Evolutionary conservation across 495 filamentous ascomycete species (phyloP).

Genomic region (Aspergillus campestris): DNA sequence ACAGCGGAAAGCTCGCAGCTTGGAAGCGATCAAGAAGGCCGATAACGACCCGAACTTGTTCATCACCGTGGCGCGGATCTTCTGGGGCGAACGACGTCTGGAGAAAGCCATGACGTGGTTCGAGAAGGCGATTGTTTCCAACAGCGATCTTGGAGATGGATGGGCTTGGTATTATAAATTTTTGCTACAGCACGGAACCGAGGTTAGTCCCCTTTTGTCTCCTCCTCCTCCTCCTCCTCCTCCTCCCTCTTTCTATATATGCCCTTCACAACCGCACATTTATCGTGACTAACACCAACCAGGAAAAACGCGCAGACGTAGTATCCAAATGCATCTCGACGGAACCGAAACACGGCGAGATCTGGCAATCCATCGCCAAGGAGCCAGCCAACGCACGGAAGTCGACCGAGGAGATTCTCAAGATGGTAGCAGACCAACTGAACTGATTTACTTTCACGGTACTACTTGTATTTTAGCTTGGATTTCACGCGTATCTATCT

Average conservation of each 20-base stretch:
- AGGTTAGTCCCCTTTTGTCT: constrained; percentile 27
- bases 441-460: constrained; percentile 2
- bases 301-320: constrained; percentile 80
- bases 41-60: constrained; percentile 86
- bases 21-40: constrained; percentile 94
- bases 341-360: constrained; percentile 86
- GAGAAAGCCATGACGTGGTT: constrained; percentile 96
- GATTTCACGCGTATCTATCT: not conserved
- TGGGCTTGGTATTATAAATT: constrained; percentile 99
- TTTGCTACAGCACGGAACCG: constrained; percentile 78
- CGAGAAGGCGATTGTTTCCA: constrained; percentile 81
- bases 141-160: constrained; percentile 80
- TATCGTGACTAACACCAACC: constrained; percentile 7
- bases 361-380: constrained; percentile 82
- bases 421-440: constrained; percentile 52
- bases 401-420: constrained; percentile 71
- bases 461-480: not conserved
- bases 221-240: not conserved
- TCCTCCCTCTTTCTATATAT: not conserved
- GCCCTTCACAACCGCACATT: not conserved
- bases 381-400: constrained; percentile 69
- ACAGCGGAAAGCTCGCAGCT: constrained; percentile 77
- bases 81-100: constrained; percentile 70
- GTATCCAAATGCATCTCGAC: constrained; percentile 62
- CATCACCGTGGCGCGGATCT: constrained; percentile 65